Evolutionary conservation across 2,329 filamentous ascomycete genomes (phyloP).

Genomic region (Arachnopeziza araneosa): DNA sequence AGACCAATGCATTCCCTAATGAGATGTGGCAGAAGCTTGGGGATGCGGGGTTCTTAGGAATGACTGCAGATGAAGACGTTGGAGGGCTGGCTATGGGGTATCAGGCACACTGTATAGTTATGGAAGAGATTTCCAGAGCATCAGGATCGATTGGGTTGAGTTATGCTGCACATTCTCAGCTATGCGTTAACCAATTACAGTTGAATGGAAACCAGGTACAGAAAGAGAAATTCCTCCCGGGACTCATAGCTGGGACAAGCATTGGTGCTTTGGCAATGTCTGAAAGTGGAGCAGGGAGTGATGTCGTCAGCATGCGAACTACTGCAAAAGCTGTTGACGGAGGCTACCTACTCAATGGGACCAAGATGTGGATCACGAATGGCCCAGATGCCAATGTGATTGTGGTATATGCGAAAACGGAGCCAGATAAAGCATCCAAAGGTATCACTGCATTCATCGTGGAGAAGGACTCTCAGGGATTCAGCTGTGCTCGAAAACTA

Average conservation of each 20-base stretch:
- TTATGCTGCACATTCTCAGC: conserved; percentile 91
- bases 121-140: conserved; percentile 90
- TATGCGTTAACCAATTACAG: conserved; percentile 94
- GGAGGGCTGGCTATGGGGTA: conserved; percentile 91
- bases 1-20: conserved; percentile 78
- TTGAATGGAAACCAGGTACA: conserved; percentile 78
- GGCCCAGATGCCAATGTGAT: conserved; percentile 89
- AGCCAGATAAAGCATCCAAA: conserved; percentile 72
- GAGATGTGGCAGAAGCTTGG: conserved; percentile 94
- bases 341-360: conserved; percentile 72
- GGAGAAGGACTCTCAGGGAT: conserved; percentile 63
- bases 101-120: conserved; percentile 90
- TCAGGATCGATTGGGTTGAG: conserved; percentile 80
- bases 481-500: conserved; percentile 82
- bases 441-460: conserved; percentile 96
- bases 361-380: conserved; percentile 98
- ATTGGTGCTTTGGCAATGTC: conserved; percentile 93
- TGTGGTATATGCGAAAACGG: conserved; percentile 95
- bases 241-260: conserved; percentile 70
- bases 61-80: conserved; percentile 88
- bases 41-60: conserved; percentile 83
- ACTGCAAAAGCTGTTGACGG: conserved; percentile 75
- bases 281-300: conserved; percentile 82
- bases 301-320: conserved; percentile 94
- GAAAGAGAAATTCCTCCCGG: conserved; percentile 75